Base-by-base conservation (phyloP, 495 filamentous ascomycete species). In the Pseudomonodictys pantanalensis region DNA sequence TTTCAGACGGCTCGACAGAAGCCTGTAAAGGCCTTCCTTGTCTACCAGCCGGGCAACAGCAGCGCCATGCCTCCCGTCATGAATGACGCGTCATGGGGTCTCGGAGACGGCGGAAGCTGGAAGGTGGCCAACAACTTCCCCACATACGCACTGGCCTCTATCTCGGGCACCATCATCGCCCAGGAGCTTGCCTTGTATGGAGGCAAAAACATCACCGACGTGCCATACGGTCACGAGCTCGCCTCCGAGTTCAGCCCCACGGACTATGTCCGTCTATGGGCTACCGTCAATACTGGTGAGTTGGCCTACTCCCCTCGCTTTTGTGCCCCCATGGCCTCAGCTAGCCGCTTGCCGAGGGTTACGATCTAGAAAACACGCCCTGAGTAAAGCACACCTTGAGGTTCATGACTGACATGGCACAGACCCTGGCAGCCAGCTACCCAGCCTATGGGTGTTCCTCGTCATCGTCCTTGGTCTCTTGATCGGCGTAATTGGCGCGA, bases 361-460 rank as follows among this genome's bases (percentile, higher is more conserved):
- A n/a, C n/a, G n/a, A n/a, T n/a, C n/a, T n/a, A n/a, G n/a, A n/a
- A n/a, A n/a, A n/a, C n/a, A n/a, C n/a, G n/a, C n/a, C n/a, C n/a
- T n/a, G n/a, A n/a, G n/a, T n/a, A n/a, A n/a, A n/a, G n/a, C n/a
- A n/a, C n/a, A n/a, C n/a, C n/a, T n/a, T n/a, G n/a, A n/a, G n/a
- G n/a, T n/a, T n/a, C n/a, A n/a, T n/a, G 39, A 23, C 59, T 67
- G 26, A 67, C 54, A n/a, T 9, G 3, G 59, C 11, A 61, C 77
- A 33, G 66, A 68, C 8, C 76, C 73, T 22, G 60, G 66, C 5
- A 72, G 71, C 20, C 64, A 71, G 1, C 71, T 88, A 9, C 86
- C 86, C 1, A 85, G 80, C 26, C 77, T 95, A 0, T 97, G 92
- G 92, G 80, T 88, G 1, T 92, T 95, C 63, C 74, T 92, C 39